A percentile compares a stretch with the other conserved stretches of the same genome.
These are phyloP conservation scores for Rhododendron griersonianum DNA, from an alignment of 148 eudicot species.

Conservation along the genomic window DNA sequence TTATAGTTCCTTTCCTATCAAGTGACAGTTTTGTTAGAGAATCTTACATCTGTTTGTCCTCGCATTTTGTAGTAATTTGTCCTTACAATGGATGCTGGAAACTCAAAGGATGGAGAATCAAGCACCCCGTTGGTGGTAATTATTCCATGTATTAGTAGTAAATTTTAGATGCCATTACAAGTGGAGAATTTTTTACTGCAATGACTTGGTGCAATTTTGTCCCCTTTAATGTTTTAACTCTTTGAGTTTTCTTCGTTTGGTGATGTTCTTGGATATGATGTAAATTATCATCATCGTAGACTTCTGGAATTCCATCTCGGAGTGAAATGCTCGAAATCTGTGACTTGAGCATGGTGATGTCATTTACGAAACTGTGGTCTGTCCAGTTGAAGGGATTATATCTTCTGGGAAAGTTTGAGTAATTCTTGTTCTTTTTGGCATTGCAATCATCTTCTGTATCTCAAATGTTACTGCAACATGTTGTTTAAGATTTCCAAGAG, in stretches of 20 bases:
- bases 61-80: slow-evolving; percentile 3
- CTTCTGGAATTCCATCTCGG: neutral
- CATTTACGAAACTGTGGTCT: neutral
- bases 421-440: neutral
- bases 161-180: neutral
- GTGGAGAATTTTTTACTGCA: neutral
- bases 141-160: neutral
- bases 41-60: slow-evolving; percentile 1
- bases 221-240: neutral
- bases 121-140: slow-evolving; percentile 37
- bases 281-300: neutral
- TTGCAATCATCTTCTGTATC: neutral
- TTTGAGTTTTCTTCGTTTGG: neutral
- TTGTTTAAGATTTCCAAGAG: neutral
- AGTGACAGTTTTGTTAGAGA: neutral
- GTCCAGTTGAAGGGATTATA: neutral
- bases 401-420: neutral
- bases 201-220: neutral
- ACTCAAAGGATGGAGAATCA: slow-evolving; percentile 30
- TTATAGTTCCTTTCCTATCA: too few relatives aligned
- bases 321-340: neutral
- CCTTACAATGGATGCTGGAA: slow-evolving; percentile 37
- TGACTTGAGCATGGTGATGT: neutral
- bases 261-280: neutral
- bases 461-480: neutral